A percentile compares a stretch with the other conserved stretches of the same genome.
phyloP scores from a whole-genome alignment of 345 rosid genomes.

The Eucalyptus pumila region DNA sequence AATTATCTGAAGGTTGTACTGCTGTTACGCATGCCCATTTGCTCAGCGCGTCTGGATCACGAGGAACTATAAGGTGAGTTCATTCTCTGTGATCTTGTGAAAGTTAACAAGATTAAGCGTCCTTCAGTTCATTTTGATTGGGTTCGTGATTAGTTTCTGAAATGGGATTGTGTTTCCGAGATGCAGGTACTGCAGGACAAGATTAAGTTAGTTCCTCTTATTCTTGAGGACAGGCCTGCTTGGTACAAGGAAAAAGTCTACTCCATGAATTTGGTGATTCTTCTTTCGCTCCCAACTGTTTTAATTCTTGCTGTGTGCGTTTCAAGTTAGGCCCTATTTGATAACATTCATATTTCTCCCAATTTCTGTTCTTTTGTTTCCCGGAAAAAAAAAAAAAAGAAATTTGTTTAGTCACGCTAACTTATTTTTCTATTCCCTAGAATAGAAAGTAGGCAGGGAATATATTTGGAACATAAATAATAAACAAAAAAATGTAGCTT shows the following conservation, averaged over 20 bases:
- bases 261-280: slow-evolving; percentile 54
- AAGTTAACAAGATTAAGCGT: neutral
- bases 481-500: too few species aligned
- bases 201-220: slow-evolving; percentile 68
- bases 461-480: too few species aligned
- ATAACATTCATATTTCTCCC: too few species aligned
- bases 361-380: too few species aligned
- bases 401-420: too few species aligned
- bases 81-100: neutral
- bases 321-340: neutral
- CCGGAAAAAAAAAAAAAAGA: too few species aligned
- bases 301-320: neutral
- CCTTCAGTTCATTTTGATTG: neutral
- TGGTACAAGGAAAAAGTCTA: slow-evolving; percentile 90
- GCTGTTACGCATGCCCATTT: slow-evolving; percentile 52
- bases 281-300: neutral
- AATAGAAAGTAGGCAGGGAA: too few species aligned
- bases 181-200: slow-evolving; percentile 69
- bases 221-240: slow-evolving; percentile 65
- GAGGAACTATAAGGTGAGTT: slow-evolving; percentile 63
- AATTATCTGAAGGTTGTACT: slow-evolving; percentile 44
- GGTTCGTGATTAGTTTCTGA: neutral
- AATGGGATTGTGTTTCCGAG: neutral
- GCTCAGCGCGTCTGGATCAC: slow-evolving; percentile 95
- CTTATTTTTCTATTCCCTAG: too few species aligned